Evolutionary conservation across 352 stramenopile genomes (phyloP), one percentile per base, ranked within the genome.

Genomic region (Phytophthora citricola): DNA sequence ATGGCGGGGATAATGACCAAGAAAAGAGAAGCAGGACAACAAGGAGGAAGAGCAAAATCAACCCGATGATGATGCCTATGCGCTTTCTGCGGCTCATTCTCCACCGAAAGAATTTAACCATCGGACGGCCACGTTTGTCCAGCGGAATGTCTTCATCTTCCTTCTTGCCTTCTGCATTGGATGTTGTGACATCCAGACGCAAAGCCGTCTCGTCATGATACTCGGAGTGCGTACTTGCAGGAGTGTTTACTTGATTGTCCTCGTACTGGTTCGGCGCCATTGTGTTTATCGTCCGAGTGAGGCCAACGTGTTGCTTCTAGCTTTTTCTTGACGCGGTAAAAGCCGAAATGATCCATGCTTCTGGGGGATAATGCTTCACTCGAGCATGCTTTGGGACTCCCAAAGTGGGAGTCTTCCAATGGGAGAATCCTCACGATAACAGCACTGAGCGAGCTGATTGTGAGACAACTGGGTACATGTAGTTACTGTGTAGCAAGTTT

Each of bases 1-100:
- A 91, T 47, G 14, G 68, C 69, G 29, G 69, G 71, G 26, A 83
- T 71, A 17, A 90, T 66, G 22, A 65, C 78, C 48, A 90, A 71
- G 58, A 79, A 88, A 90, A 27, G 20, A 90, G 67, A 24, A 92
- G 47, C 22, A 92, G 57, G 22, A 75, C 48, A 17, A 87, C 66
- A n/a, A 58, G 46, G 34, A 88, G 3, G n/a, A 78, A 45, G 26
- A 76, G 17, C 50, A 91, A 51, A 11, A 86, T 52, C 22, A 67
- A 50, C 1, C 41, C 76, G 1, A 81, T 47, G 43, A 89, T 67
- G 4, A 79, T 70, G 34, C 20, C 56, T 26, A 58, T 74, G 32
- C 78, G 68, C 63, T 70, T 71, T 66, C 75, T 89, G 48, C 55
- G 62, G n/a, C 69, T 78, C 61, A 89, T 66, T 24, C 41, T 58